phyloP scores from a whole-genome alignment of 129 eudicot species.

The Ambrosia trifida region DNA sequence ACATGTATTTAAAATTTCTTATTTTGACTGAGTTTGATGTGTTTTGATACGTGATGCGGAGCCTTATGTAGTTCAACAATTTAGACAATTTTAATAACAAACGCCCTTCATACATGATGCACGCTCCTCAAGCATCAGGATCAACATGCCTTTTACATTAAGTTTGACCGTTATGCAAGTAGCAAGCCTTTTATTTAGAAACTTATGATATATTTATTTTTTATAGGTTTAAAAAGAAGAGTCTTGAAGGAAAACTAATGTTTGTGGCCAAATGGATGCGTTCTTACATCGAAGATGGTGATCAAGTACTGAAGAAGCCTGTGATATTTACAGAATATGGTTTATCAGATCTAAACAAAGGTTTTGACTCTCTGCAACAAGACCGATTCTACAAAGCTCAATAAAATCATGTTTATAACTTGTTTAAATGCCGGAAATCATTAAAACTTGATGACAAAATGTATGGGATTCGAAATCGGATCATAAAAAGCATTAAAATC shows the following conservation, averaged over 20 bases:
- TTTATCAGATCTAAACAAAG: conserved; percentile 59
- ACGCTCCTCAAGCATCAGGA: too few relatives aligned
- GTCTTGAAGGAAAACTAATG: conserved; percentile 39
- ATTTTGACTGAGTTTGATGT: not conserved
- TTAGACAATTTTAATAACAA: too few relatives aligned
- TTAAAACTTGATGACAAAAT: too few relatives aligned
- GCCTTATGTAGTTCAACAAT: too few relatives aligned
- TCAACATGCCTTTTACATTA: too few relatives aligned
- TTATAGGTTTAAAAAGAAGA: conserved; percentile 24
- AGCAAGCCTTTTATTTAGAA: not conserved
- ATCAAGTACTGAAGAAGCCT: conserved; percentile 52
- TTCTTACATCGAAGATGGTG: conserved; percentile 56
- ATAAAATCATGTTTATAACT: too few relatives aligned
- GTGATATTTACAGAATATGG: conserved; percentile 73
- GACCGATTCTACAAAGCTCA: conserved; percentile 46
- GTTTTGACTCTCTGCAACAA: conserved; percentile 54
- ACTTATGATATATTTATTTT: not conserved
- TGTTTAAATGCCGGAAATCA: too few relatives aligned
- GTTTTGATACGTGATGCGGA: too few relatives aligned
- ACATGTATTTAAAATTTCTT: not conserved
- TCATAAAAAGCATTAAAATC: too few relatives aligned
- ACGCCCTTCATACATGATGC: too few relatives aligned
- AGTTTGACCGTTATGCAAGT: too few relatives aligned
- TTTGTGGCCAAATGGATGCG: conserved; percentile 53
- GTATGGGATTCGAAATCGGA: too few relatives aligned